A percentile compares a stretch with the other conserved stretches of the same genome.
Evolutionary conservation across 331 rosid genomes (phyloP).

Genomic region (Pyrus hybrid): DNA sequence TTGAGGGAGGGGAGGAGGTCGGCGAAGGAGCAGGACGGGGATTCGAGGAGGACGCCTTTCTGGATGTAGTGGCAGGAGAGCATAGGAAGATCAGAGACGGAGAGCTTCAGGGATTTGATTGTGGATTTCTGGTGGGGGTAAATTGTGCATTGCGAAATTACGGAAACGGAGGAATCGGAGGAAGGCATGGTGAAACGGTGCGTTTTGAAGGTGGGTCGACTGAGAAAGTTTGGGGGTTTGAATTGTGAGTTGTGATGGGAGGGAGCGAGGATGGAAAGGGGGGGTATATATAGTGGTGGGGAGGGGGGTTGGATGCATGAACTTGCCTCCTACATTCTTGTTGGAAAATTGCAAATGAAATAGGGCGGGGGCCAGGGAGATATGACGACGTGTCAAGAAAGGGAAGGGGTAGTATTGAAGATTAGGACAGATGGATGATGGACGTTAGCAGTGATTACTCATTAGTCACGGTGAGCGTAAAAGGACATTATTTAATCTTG

Average conservation of each 20-base stretch:
- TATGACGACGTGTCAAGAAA: too few species aligned
- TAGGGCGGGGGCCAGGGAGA: too few species aligned
- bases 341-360: not conserved
- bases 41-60: constrained; percentile 55
- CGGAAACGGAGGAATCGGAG: constrained; percentile 50
- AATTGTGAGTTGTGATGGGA: not conserved
- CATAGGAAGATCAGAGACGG: constrained; percentile 92
- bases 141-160: constrained; percentile 56
- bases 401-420: too few species aligned
- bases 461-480: too few species aligned
- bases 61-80: constrained; percentile 92
- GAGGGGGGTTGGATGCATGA: constrained; percentile 16
- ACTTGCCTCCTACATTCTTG: constrained; percentile 10
- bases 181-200: constrained; percentile 55
- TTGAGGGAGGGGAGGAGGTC: constrained; percentile 43
- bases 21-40: constrained; percentile 46
- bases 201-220: not conserved
- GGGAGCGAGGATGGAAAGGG: too few species aligned
- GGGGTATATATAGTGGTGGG: constrained; percentile 12
- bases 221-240: not conserved
- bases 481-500: too few species aligned
- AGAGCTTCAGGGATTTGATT: constrained; percentile 47
- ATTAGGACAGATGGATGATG: too few species aligned
- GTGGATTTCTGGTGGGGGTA: constrained; percentile 49
- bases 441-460: too few species aligned